A percentile compares a stretch with the other conserved stretches of the same genome.
These are phyloP conservation scores for Leccinellum albellum DNA, from an alignment of 768 basidiomycete genomes.

Conservation along the genomic window DNA sequence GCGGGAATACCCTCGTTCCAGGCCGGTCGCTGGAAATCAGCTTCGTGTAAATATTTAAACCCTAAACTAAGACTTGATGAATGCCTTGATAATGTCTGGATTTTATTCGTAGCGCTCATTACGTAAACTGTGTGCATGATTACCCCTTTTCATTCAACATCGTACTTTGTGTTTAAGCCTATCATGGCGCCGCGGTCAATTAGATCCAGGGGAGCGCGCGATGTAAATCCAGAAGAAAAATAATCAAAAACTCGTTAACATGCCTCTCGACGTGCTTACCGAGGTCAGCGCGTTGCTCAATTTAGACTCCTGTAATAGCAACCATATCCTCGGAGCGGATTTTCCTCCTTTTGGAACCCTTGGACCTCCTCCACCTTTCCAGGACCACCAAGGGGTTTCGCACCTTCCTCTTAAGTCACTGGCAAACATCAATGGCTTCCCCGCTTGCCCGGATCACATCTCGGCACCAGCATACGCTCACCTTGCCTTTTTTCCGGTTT, in stretches of 20 bases:
- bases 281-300: conserved; percentile 12
- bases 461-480: conserved; percentile 29
- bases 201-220: not conserved
- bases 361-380: conserved; percentile 32
- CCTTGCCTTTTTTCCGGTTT: conserved; percentile 28
- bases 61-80: too few species aligned
- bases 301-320: too few species aligned
- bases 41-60: too few species aligned
- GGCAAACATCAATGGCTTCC: conserved; percentile 19
- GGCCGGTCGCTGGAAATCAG: too few species aligned
- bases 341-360: conserved; percentile 28
- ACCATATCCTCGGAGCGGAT: conserved; percentile 5
- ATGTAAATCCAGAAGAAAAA: not conserved
- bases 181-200: too few species aligned
- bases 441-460: conserved; percentile 24
- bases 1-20: too few species aligned
- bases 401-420: conserved; percentile 24
- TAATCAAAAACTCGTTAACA: conserved; percentile 1
- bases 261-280: conserved; percentile 13
- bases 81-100: too few species aligned
- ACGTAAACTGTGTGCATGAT: not conserved
- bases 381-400: conserved; percentile 31
- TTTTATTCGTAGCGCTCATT: not conserved
- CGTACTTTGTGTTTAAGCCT: too few species aligned
- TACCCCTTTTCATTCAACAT: too few species aligned